These are phyloP conservation scores for Fusarium brevicatenulatum DNA, from an alignment of 2,329 filamentous ascomycete species.

Conservation along the genomic window DNA sequence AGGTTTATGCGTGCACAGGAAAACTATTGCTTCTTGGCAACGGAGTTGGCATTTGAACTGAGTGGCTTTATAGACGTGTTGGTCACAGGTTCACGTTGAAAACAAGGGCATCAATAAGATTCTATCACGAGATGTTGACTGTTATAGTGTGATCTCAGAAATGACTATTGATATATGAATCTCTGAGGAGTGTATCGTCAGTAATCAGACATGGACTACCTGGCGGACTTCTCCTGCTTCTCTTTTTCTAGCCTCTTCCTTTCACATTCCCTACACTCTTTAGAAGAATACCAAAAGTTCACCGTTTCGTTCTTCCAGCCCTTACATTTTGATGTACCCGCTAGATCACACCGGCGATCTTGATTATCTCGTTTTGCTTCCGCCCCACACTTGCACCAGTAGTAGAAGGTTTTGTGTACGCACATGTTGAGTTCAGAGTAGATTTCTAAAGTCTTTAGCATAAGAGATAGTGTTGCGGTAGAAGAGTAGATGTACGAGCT, in stretches of 20 bases:
- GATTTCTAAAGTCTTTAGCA: accelerated
- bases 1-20: accelerated
- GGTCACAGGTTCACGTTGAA: neutral
- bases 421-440: neutral
- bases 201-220: neutral
- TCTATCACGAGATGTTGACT: neutral
- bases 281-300: neutral
- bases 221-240: neutral
- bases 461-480: accelerated
- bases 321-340: neutral
- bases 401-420: neutral
- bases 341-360: neutral
- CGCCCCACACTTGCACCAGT: neutral
- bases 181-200: neutral
- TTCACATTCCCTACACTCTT: neutral
- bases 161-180: accelerated
- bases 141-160: too few relatives aligned
- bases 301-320: neutral
- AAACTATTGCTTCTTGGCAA: neutral
- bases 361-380: neutral
- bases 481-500: neutral
- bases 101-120: neutral
- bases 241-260: neutral
- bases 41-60: too few relatives aligned
- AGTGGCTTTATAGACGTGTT: neutral